Base-by-base conservation (phyloP, 345 rosid genomes). In the Hevea brasiliensis region DNA sequence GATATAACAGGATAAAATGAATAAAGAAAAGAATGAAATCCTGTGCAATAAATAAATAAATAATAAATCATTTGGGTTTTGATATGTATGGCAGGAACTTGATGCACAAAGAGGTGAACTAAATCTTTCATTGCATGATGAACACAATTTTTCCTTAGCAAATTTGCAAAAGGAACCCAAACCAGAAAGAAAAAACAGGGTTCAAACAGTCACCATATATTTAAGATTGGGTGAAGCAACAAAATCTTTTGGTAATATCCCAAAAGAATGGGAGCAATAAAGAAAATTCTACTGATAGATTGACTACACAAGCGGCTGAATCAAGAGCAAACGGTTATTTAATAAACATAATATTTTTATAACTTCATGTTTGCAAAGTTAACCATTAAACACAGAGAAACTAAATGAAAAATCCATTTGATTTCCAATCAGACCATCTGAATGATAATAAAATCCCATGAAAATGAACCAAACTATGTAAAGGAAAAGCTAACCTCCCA, bases 401-500 rank as follows among this genome's bases (percentile, higher is more conserved):
- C 48, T 21, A 21, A 48, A 72, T 29, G 0, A 45, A 73, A 64
- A 72, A 72, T 61, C 29, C 44, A 41, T 44, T 40, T 59, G 63
- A 63, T 10, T 17, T 18, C 12, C 21, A 66, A 45, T 17, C 13
- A 68, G 58, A 75, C 37, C 27, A 75, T 29, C 63, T 23, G 50
- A 72, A 68, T 12, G 40, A 74, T 32, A 71, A 79, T 9, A 17
- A 32, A 3, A 58, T 41, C 5, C n/a, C 8, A 60, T 35, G 51
- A 65, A 77, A 74, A 65, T 57, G 55, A 67, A 71, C 4, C 0
- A 29, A 40, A 57, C 48, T 24, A 66, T 17, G 53, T 15, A 48
- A 68, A 54, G 40, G 69, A 72, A 53, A 69, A 51, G 75, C 91
- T 76, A 68, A 95, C 98, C 99, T 92, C 99, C 99, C 99, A 95